Base-by-base conservation (phyloP, 176 grass and related monocot species). In the Saccharum spontaneum region DNA sequence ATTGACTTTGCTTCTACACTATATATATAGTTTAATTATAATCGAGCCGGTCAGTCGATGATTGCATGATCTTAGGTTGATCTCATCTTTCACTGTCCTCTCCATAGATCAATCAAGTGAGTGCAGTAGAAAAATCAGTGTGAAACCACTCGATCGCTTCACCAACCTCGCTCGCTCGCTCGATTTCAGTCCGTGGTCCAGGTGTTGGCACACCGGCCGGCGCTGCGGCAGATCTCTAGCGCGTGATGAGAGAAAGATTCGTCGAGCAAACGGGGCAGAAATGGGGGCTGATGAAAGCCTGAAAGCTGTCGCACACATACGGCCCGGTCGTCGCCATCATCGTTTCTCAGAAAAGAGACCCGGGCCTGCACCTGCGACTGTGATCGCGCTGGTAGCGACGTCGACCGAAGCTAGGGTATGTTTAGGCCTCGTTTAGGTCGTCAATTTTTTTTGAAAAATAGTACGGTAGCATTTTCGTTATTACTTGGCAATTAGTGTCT, bases 161-260 rank as follows among this genome's bases (percentile, higher is more conserved):
- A 71, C 78, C 83, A 65, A 82, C 70, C 71, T 14, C 62, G 26
- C 38, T 41, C 67, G 7, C 49, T 50, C 49, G 49, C 63, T 7
- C 39, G 1, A 52, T 52, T 18, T 1, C 17, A 6, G 22, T 24
- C 20, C 44, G 73, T 78, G 79, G 83, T 73, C 78, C 88, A 86
- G 48, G 79, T 16, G 55, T 72, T 57, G 36, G 79, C 88, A 73
- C n/a, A 83, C 83, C 49, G 87, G 66, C 28, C 67, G 87, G 49
- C 74, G 46, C 15, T 5, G 70, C n/a, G 80, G 66, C 78, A 78
- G 78, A 85, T 89, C 88, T 81, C 50, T 54, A 71, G 31, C 40
- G 70, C 30, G 64, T 72, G 68, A 71, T 33, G 63, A 61, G 79
- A 77, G 78, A 85, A 31, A 78, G 80, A 78, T 83, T 77, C 31